These are phyloP conservation scores for Jatropha curcas DNA, from an alignment of 345 rosid species.

Conservation along the genomic window DNA sequence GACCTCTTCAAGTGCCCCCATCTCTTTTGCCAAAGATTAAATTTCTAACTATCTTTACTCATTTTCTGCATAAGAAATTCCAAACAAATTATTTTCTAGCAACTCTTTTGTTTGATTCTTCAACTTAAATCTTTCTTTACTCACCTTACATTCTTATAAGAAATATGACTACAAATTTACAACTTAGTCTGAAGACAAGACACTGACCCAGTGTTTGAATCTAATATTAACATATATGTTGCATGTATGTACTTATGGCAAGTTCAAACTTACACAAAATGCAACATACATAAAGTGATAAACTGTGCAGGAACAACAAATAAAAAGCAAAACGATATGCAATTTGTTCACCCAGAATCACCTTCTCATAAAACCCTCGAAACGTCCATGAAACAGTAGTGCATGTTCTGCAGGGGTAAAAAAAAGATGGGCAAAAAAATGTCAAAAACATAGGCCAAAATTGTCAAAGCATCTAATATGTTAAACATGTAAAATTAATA, in stretches of 20 bases:
- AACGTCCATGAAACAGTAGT: slow-evolving; percentile 82
- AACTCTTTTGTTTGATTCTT: background rate
- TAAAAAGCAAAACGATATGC: background rate
- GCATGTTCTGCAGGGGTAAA: slow-evolving; percentile 51
- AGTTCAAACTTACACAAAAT: background rate
- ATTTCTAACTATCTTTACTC: background rate
- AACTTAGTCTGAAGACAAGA: background rate
- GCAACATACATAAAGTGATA: background rate
- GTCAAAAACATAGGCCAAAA: background rate
- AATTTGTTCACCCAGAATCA: slow-evolving; percentile 21
- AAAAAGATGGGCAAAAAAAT: background rate
- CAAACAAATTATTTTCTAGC: background rate
- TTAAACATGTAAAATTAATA: background rate
- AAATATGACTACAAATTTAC: background rate
- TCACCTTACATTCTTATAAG: background rate
- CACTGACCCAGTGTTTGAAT: background rate
- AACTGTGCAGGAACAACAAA: background rate
- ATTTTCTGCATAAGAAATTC: background rate
- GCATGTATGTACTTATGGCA: too few relatives aligned
- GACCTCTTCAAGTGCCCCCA: background rate
- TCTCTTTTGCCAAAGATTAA: background rate
- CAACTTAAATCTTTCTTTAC: background rate
- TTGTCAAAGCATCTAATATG: background rate
- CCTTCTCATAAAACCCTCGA: slow-evolving; percentile 80
- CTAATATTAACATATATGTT: background rate